Percentiles rank a stretch among this genome's conserved stretches.
These are phyloP conservation scores for Sarocladium strictum DNA, from an alignment of 2,329 filamentous ascomycete genomes.

Conservation along the genomic window DNA sequence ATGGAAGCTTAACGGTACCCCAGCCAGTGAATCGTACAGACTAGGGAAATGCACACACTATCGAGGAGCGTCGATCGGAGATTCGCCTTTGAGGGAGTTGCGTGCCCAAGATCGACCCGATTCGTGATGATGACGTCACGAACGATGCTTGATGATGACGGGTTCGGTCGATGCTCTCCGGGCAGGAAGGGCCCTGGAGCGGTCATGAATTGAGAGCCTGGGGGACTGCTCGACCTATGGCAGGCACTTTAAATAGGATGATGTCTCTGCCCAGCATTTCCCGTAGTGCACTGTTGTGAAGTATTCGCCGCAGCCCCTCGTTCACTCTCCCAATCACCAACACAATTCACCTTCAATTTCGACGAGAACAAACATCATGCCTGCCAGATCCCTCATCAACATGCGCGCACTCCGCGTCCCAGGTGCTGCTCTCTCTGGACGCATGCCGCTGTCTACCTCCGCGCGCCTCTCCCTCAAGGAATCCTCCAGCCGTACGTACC, in stretches of 20 bases:
- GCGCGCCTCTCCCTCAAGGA: slow-evolving; percentile 28
- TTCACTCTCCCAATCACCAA: too few relatives aligned
- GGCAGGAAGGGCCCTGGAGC: neutral
- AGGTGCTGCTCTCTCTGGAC: slow-evolving; percentile 18
- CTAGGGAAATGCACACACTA: too few relatives aligned
- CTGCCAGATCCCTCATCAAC: slow-evolving; percentile 22
- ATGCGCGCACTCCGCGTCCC: slow-evolving; percentile 19
- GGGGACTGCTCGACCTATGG: neutral
- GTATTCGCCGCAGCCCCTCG: neutral
- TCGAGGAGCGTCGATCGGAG: neutral
- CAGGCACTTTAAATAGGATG: slow-evolving; percentile 1
- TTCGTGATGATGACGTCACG: neutral
- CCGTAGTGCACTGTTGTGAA: neutral
- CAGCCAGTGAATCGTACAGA: neutral
- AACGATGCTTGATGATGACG: neutral
- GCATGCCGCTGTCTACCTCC: slow-evolving; percentile 23
- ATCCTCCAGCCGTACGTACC: slow-evolving; percentile 27
- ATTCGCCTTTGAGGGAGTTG: neutral
- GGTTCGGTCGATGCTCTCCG: neutral
- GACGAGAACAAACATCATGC: slow-evolving; percentile 22
- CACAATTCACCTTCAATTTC: too few relatives aligned
- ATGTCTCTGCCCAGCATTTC: neutral
- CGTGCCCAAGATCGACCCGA: neutral
- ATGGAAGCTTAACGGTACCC: neutral
- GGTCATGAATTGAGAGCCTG: neutral